Base-by-base conservation (phyloP, 2,329 filamentous ascomycete species). In the Ophiostoma sp. region DNA sequence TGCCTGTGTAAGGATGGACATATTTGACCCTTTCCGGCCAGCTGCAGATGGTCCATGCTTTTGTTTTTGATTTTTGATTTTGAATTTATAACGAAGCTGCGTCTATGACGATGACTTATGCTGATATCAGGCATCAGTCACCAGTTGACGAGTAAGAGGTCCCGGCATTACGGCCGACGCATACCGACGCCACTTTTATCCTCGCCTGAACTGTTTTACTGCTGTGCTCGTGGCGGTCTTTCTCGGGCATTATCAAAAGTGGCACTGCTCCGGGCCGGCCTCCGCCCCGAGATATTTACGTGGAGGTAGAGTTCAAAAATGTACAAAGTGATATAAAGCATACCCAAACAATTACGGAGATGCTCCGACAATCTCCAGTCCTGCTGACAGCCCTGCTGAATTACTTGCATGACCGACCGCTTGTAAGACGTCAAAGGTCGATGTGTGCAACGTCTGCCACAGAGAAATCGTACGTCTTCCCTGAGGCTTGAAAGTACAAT, bases 401-500 rank as follows among this genome's bases (percentile, higher is more conserved):
- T 45, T 28, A 45, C 61, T 17, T 66, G 61, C 61, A 66, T 66
- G 61, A 28, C 61, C 61, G 36, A 25, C 61, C 4, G 36, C 36
- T 66, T 45, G 61, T 45, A 8, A 28, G 12, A 66, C 61, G 22
- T 66, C 31, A 45, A 45, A 28, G 2, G 6, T 19, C 36, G 36
- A 45, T 45, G 22, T 17, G 61, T 66, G 61, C 36, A 66, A 66
- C 61, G 61, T 66, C 33, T 66, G 36, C 61, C 61, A 28, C 61
- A 12, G 36, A 45, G 25, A 28, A 25, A 28, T 28, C 12, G 36
- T 45, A 66, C 61, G 61, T 66, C 36, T 28, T 45, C 36, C 7
- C 5, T 33, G 8, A 7, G 61, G 11, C 11, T 17, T 45, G 36
- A 36, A 11, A 22, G 28, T 4, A 22, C 11, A 39, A 19, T n/a